Evolutionary conservation across 2,329 filamentous ascomycete genomes (phyloP).

Genomic region (Talaromyces sp.): DNA sequence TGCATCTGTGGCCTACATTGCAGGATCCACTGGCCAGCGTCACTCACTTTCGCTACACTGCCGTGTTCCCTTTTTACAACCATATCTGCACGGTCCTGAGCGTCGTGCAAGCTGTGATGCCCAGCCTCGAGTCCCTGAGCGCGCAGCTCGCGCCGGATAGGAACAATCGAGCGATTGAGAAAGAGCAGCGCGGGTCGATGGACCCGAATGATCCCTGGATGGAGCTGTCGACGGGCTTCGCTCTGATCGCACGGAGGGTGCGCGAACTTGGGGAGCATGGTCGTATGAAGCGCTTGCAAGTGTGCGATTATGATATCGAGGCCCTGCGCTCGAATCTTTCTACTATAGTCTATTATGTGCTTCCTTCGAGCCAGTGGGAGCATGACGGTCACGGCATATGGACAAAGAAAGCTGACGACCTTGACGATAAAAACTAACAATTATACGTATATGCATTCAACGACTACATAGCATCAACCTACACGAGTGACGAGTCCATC

Average conservation of each 20-base stretch:
- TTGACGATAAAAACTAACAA: neutral
- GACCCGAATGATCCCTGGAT: slow-evolving; percentile 47
- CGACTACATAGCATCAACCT: neutral
- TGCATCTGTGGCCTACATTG: neutral
- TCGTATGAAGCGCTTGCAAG: slow-evolving; percentile 20
- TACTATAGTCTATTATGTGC: slow-evolving; percentile 18
- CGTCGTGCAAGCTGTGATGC: slow-evolving; percentile 43
- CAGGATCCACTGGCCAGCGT: slow-evolving; percentile 33
- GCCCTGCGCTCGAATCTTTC: slow-evolving; percentile 24
- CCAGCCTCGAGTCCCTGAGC: slow-evolving; percentile 49
- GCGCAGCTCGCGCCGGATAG: slow-evolving; percentile 46
- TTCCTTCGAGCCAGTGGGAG: slow-evolving; percentile 22
- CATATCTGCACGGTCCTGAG: slow-evolving; percentile 49
- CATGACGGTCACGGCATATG: slow-evolving; percentile 28
- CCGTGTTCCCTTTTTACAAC: slow-evolving; percentile 61
- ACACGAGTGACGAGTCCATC: neutral
- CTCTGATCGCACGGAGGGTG: slow-evolving; percentile 38
- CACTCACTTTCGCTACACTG: slow-evolving; percentile 52
- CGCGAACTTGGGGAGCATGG: slow-evolving; percentile 18
- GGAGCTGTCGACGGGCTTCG: slow-evolving; percentile 51
- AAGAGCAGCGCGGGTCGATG: slow-evolving; percentile 34
- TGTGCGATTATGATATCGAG: slow-evolving; percentile 28
- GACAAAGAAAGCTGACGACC: slow-evolving; percentile 10
- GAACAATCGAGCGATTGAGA: slow-evolving; percentile 31
- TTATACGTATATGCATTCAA: neutral